Conservation (phyloP, 352 stramenopile species). For the Phytophthora podocarpi region DNA sequence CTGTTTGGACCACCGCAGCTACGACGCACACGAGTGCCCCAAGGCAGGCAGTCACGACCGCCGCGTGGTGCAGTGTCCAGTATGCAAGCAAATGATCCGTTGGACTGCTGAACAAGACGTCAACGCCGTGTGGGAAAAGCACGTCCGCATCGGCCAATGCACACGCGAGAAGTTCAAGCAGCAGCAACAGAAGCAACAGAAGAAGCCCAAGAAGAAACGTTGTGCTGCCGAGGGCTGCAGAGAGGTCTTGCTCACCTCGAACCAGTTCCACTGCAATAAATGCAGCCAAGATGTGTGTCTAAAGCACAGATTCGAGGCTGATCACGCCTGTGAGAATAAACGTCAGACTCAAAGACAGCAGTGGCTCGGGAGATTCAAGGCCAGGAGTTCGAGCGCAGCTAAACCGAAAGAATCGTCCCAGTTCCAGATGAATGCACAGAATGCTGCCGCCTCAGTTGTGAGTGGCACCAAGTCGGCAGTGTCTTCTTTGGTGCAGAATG, state of each 20-base stretch:
- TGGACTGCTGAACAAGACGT: slow-evolving; percentile 80
- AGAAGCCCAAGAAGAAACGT: slow-evolving; percentile 78
- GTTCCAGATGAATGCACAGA: slow-evolving; percentile 37
- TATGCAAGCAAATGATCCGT: slow-evolving; percentile 68
- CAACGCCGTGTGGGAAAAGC: slow-evolving; percentile 73
- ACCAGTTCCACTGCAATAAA: slow-evolving; percentile 73
- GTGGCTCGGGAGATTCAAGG: slow-evolving; percentile 35
- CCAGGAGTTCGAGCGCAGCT: slow-evolving; percentile 3
- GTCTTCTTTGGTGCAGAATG: slow-evolving; percentile 51
- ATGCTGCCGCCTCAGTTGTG: slow-evolving; percentile 37
- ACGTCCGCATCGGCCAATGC: slow-evolving; percentile 66
- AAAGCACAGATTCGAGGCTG: slow-evolving; percentile 74
- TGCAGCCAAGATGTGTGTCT: slow-evolving; percentile 79
- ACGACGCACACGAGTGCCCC: slow-evolving; percentile 74
- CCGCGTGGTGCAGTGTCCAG: slow-evolving; percentile 73
- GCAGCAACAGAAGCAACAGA: slow-evolving; percentile 29
- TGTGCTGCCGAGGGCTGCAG: slow-evolving; percentile 63
- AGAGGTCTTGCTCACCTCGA: slow-evolving; percentile 68
- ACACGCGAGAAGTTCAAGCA: slow-evolving; percentile 40
- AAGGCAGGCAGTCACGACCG: slow-evolving; percentile 65
- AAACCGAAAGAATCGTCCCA: slow-evolving; percentile 25
- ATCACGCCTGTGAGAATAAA: slow-evolving; percentile 63
- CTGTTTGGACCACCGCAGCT: slow-evolving; percentile 86
- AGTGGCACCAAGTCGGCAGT: slow-evolving; percentile 51
- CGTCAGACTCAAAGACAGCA: slow-evolving; percentile 45